Evolutionary conservation across 768 basidiomycete genomes (phyloP), one percentile per base, ranked within the genome.

Genomic region (Suillus tomentosus): DNA sequence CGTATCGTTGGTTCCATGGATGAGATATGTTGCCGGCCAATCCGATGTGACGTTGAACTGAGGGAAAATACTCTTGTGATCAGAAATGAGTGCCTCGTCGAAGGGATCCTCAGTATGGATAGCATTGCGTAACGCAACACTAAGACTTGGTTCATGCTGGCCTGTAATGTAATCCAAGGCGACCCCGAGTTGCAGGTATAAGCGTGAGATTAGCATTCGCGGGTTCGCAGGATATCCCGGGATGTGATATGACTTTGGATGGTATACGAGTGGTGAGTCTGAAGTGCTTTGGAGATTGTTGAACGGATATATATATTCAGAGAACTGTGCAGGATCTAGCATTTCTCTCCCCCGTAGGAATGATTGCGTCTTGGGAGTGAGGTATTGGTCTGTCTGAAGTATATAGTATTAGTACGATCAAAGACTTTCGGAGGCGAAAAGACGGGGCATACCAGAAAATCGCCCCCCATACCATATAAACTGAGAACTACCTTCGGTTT

Each of bases 381-480:
- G 74, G 67, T 83, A 85, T 63, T 86, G 84, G 5, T 81, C 74
- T 0, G 76, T 82, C 88, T 88, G 64, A n/a, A 4, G 31, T n/a
- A n/a, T 34, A 62, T 43, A 61, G 53, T 55, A 31, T 58, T 69
- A 17, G 43, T 34, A 27, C 31, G 27, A 48, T 39, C 37, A 60
- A 40, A 40, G 5, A 34, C 13, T 61, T 19, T 62, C 36, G 17
- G 51, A 61, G 10, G 24, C 37, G 17, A 34, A 11, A 51, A 10
- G 8, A 62, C 5, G 19, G 5, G 9, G 70, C 77, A 55, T 56
- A 79, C 79, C 56, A 89, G 69, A 63, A 86, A 79, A 62, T 88
- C 73, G 0, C 87, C 88, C n/a, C 87, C 87, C 80, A 85, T 81
- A 0, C 83, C 87, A 72, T 89, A 90, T 67, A 90, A 65, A 1